Evolutionary conservation across 2,329 filamentous ascomycete species (phyloP), one percentile per base, ranked within the genome.

Genomic region (Colletotrichum eremochloae): DNA sequence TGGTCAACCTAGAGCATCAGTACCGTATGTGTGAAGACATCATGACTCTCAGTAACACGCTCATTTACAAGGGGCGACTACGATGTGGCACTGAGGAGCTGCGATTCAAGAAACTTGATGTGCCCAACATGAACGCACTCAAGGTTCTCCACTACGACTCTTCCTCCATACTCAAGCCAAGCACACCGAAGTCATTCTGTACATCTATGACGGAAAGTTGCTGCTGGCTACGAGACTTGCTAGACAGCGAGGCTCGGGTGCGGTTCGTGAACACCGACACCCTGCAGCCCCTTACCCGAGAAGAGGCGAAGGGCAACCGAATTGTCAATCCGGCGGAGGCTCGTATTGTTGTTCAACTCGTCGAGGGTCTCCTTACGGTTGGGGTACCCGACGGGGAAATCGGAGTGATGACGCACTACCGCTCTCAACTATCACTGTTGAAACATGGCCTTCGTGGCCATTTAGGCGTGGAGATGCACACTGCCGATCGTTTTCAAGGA

Each of bases 1-100:
- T 99, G 2, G 94, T 97, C 74, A 97, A 93, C 74, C 88, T 99
- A 1, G 95, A 96, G 77, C 95, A 98, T 78, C 96, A 99, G 80
- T 99, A 99, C 80, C 94, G 96, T 73, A 99, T 99, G 96, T 97
- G 94, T 77, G 93, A 96, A 76, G 96, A 99, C 74, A 93, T 99
- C 73, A 98, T 98, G 96, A 88, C 92, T 2, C 88, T 99, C 18
- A 97, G 94, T 74, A 99, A 98, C 81, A 93, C 90, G 1, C 88
- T 99, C 68, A 98, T 99, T 77, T 99, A 99, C 83, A 87, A 92
- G n/a, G 96, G 95, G 5, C 90, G 91, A 46, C 87, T 99, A 48
- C 96, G 96, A 77, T 99, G 96, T 79, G 96, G 96, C 33, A 97
- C 92, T 5, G 87, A 92, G 58, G 86, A 88, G 64, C 90, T 98